Evolutionary conservation across 2,329 filamentous ascomycete genomes (phyloP), one percentile per base, ranked within the genome.

Genomic region (Nigrospora sphaerica): DNA sequence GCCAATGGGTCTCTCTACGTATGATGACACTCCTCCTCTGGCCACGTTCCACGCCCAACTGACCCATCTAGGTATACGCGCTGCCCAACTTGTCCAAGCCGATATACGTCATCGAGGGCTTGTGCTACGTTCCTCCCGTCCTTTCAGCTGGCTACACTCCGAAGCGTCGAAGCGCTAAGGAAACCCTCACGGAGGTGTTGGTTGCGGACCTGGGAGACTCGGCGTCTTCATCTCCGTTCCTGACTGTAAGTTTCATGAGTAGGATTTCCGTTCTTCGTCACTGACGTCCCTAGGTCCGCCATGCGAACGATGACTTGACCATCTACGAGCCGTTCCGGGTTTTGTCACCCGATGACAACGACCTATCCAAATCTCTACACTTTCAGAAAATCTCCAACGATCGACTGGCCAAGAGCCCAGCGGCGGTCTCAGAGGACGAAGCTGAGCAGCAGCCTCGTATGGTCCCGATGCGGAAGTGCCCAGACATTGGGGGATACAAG

Each of bases 131-230:
- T 3, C 89, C 89, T 0, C 83, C 87, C 0, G 74, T 87, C 11
- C 69, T 97, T 23, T 87, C 86, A 1, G 68, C 80, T 6, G 87
- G 92, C 33, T 86, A 83, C 56, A 71, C 79, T 1, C 77, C 80
- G 4, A 80, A 86, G 54, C 81, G 88, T 57, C 83, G 84, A 40
- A 82, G 82, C 18, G 78, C 79, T 9, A 85, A 84, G 56, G 90
- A 93, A 56, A 76, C 72, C 0, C 65, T 98, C 9, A 80, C 81
- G 1, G 92, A 98, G 63, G 78, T 95, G 5, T 61, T 95, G 9
- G 79, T 96, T 6, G 85, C 90, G 32, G 85, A 97, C 53, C 75
- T 98, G 12, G 93, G 93, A 23, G 88, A 95, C 58, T 68, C 74
- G 5, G 81, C 80, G 11, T 74, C 75, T 18, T 82, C 78, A 50